phyloP scores from a whole-genome alignment of 2,329 filamentous ascomycete species.

The Fusarium chaquense region DNA sequence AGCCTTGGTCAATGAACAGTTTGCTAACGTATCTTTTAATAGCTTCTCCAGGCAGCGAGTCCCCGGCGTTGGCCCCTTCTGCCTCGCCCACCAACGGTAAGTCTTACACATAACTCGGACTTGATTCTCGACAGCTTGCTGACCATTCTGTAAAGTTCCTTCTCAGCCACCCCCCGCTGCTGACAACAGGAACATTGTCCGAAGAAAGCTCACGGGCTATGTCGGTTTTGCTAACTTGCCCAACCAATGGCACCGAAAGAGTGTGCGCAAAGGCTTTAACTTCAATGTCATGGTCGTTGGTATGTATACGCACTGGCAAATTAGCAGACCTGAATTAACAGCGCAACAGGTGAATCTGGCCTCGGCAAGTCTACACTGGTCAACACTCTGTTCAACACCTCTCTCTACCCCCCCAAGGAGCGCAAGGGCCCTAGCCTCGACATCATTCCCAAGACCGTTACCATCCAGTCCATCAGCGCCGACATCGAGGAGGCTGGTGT shows the following conservation, averaged over 20 bases:
- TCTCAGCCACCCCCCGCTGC: conserved; percentile 58
- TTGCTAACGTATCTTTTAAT: conserved; percentile 53
- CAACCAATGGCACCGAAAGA: conserved; percentile 99
- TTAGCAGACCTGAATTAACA: not conserved
- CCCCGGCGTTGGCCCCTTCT: conserved; percentile 57
- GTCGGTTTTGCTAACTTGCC: conserved; percentile 98
- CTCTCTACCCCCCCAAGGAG: conserved; percentile 97
- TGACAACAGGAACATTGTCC: conserved; percentile 94
- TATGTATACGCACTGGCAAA: conserved; percentile 61
- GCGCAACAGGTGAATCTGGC: conserved; percentile 87
- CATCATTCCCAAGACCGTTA: conserved; percentile 97
- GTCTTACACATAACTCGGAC: conserved; percentile 27
- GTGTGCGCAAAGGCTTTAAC: conserved; percentile 99
- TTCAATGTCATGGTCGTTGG: conserved; percentile 99
- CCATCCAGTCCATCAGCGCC: conserved; percentile 93
- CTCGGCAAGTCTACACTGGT: conserved; percentile 99
- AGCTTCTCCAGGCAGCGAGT: conserved; percentile 62
- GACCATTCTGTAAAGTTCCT: conserved; percentile 44
- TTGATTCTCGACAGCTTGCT: not conserved
- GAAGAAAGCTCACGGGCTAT: conserved; percentile 97
- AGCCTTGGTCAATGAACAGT: not conserved
- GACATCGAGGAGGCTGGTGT: conserved; percentile 99
- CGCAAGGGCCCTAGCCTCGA: conserved; percentile 97
- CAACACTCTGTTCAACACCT: conserved; percentile 99
- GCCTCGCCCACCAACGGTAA: conserved; percentile 57